Evolutionary conservation across 108 stramenopile species (phyloP).

Genomic region (Aurantiochytrium sp.): DNA sequence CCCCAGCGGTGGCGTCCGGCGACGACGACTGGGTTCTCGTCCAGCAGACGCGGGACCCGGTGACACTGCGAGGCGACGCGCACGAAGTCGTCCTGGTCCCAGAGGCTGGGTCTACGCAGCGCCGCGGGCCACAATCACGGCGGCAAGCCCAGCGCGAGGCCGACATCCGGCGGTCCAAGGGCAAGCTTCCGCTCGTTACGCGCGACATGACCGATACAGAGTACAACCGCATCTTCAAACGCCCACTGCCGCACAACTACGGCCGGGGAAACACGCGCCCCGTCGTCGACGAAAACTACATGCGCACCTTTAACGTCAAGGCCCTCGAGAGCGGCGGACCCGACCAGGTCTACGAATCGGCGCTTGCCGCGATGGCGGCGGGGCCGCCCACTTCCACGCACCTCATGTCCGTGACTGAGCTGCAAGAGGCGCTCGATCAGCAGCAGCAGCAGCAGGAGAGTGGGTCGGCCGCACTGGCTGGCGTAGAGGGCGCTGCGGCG

Average conservation of each 20-base stretch:
- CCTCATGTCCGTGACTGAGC: background rate
- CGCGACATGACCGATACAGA: conserved; percentile 13
- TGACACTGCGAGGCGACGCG: background rate
- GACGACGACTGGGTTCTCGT: conserved; percentile 1
- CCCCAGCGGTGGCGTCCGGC: background rate
- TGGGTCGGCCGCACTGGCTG: too few relatives aligned
- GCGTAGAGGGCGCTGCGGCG: too few relatives aligned
- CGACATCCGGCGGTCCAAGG: background rate
- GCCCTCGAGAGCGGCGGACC: background rate
- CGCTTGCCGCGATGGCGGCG: background rate
- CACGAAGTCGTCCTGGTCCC: background rate
- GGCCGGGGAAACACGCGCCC: background rate
- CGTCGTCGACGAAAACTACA: background rate
- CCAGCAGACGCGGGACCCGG: background rate
- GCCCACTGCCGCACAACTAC: background rate
- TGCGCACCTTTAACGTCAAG: background rate
- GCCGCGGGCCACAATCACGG: background rate
- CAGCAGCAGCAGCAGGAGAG: too few relatives aligned
- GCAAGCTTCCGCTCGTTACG: background rate
- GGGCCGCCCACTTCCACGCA: background rate
- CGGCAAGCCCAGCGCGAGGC: background rate
- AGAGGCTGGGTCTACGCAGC: too few relatives aligned
- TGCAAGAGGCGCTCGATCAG: too few relatives aligned
- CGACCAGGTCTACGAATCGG: background rate
- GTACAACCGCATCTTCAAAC: background rate